Base-by-base conservation (phyloP, 768 basidiomycete species). In the Austroboletus eburneus region DNA sequence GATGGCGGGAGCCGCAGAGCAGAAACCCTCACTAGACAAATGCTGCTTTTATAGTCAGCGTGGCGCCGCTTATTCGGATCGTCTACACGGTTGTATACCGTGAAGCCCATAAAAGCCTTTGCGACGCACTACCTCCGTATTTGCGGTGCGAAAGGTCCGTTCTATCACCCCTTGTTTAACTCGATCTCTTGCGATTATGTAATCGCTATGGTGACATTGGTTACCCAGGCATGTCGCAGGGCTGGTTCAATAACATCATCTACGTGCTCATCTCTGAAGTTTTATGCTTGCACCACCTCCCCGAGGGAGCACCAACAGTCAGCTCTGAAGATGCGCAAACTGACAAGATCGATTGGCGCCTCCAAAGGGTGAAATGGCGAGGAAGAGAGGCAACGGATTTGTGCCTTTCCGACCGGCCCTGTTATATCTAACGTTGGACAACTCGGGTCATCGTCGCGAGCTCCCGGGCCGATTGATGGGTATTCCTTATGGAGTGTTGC, bases 31-130 rank as follows among this genome's bases (percentile, higher is more conserved):
- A 5, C 3, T 14, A 39, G 37, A 16, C 0, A 37, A 27, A 20
- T 9, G 4, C 18, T 22, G 5, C 36, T 36, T 46, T 50, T 42
- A 46, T 49, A 46, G 34, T 18, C 45, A 14, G 13, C 43, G 37
- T 36, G 46, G 9, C 42, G 3, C 29, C 53, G 52, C 46, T 56
- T 45, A 45, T 7, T 12, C 27, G 20, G 17, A 14, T 20, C 23
- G 2, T 33, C 32, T 32, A 12, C 32, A 33, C 32, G 12, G 12
- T 33, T 33, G 16, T 33, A 4, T 7, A 7, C 32, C 12, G 16
- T 33, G 32, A 4, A 12, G 16, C 16, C 12, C 16, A 16, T 33
- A 7, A 22, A 7, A 5, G 23, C 24, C 13, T 10, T 14, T 22
- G 7, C 14, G 13, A 25, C 25, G 9, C 9, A 21, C 42, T 42